Evolutionary conservation across 2,329 filamentous ascomycete genomes (phyloP).

Genomic region (Amphichorda felina): DNA sequence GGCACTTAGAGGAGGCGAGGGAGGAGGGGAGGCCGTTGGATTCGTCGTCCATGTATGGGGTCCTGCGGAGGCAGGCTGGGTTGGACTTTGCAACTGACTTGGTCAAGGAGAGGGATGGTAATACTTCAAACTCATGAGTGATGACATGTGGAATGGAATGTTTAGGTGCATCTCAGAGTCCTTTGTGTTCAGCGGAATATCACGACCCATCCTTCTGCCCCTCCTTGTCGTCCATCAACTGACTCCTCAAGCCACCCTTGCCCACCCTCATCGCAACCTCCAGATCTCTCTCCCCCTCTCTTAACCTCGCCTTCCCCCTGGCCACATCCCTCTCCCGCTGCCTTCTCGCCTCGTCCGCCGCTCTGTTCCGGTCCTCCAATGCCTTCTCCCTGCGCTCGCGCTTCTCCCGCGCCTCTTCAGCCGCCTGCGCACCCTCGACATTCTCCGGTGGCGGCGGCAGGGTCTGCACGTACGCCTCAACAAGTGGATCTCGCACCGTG

Average conservation of each 20-base stretch:
- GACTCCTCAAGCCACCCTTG: constrained; percentile 52
- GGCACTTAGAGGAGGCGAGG: constrained; percentile 19
- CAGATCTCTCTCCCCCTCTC: constrained; percentile 57
- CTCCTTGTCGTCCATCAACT: constrained; percentile 27
- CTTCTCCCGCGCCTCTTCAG: constrained; percentile 39
- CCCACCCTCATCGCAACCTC: constrained; percentile 57
- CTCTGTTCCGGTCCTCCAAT: constrained; percentile 49
- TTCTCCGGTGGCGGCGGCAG: constrained; percentile 46
- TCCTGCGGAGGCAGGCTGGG: background rate
- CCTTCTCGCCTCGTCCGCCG: constrained; percentile 51
- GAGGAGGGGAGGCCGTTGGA: constrained; percentile 1
- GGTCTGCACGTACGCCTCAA: constrained; percentile 54
- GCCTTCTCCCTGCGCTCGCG: constrained; percentile 52
- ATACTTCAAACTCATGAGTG: no score
- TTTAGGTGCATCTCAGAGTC: no score
- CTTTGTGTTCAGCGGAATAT: no score
- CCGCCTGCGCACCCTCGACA: constrained; percentile 26
- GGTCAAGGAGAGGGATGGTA: no score
- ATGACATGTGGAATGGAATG: no score
- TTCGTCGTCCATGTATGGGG: constrained; percentile 2
- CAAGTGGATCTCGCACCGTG: constrained; percentile 47
- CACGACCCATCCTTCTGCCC: no score
- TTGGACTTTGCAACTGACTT: no score
- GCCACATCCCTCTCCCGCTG: constrained; percentile 46
- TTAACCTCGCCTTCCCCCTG: constrained; percentile 46